phyloP scores from a whole-genome alignment of 768 basidiomycete species.

The Pleurotus cornucopiae region DNA sequence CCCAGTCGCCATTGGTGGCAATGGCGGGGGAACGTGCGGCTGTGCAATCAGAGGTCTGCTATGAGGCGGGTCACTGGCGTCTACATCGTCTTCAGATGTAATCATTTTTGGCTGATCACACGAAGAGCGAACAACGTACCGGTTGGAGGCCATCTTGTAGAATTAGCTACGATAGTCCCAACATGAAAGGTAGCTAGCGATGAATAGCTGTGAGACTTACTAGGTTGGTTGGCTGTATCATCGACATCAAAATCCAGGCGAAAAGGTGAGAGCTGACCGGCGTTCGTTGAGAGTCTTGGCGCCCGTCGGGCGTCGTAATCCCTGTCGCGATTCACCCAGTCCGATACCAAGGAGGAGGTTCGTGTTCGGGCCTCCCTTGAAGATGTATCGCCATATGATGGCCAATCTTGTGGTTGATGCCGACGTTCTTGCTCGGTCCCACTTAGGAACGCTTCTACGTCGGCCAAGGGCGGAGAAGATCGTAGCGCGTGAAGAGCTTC shows the following conservation, averaged over 20 bases:
- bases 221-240: background rate
- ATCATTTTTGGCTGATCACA: background rate
- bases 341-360: no score
- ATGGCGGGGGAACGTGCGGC: background rate
- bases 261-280: conserved; percentile 1
- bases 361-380: no score
- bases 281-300: background rate
- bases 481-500: conserved; percentile 29
- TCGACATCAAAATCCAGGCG: conserved; percentile 1
- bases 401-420: no score
- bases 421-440: no score
- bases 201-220: no score
- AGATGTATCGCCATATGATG: no score
- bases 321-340: background rate
- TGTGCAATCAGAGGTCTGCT: background rate
- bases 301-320: background rate
- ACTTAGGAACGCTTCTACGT: background rate
- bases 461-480: conserved; percentile 23
- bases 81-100: no score
- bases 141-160: background rate
- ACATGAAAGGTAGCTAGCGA: no score
- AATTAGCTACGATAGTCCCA: no score
- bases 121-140: background rate
- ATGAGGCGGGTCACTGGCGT: background rate
- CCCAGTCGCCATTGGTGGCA: background rate